Conservation (phyloP, 495 filamentous ascomycete species). For the Parachaetomium inaequale region DNA sequence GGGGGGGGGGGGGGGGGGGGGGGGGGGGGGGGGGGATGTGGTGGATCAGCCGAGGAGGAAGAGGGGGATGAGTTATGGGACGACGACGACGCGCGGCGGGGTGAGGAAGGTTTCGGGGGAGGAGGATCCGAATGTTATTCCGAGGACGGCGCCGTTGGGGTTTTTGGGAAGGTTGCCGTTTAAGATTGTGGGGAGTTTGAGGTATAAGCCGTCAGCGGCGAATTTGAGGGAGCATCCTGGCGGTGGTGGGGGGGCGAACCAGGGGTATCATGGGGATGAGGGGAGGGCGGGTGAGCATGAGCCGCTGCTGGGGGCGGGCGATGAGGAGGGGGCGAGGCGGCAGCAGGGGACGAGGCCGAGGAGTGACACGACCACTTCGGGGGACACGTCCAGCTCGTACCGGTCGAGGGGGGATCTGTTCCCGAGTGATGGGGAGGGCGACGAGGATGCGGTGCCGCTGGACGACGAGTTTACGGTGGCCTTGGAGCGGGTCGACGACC, state of each 20-base stretch:
- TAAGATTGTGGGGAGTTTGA: slow-evolving; percentile 74
- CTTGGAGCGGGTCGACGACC: slow-evolving; percentile 70
- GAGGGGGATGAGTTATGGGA: slow-evolving; percentile 86
- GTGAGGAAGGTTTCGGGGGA: slow-evolving; percentile 66
- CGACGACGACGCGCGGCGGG: slow-evolving; percentile 55
- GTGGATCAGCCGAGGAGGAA: slow-evolving; percentile 67
- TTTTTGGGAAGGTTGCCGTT: slow-evolving; percentile 83
- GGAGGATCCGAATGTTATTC: slow-evolving; percentile 86
- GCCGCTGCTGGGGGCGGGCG: slow-evolving; percentile 62
- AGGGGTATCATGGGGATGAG: slow-evolving; percentile 6
- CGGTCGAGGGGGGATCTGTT: slow-evolving; percentile 93
- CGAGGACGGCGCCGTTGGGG: slow-evolving; percentile 77
- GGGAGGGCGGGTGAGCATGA: slow-evolving; percentile 57
- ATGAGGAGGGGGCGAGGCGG: slow-evolving; percentile 42
- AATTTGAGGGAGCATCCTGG: slow-evolving; percentile 83
- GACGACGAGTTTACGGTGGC: slow-evolving; percentile 89
- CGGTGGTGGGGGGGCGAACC: slow-evolving; percentile 48
- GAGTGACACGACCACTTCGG: slow-evolving; percentile 78
- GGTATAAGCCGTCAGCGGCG: slow-evolving; percentile 88
- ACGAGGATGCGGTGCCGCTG: slow-evolving; percentile 85
- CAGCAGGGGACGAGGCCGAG: slow-evolving; percentile 54
- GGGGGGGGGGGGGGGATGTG: slow-evolving; percentile 37
- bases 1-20: slow-evolving; percentile 24
- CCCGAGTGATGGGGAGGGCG: slow-evolving; percentile 84
- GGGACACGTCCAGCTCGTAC: slow-evolving; percentile 79